A percentile compares a stretch with the other conserved stretches of the same genome.
These are phyloP conservation scores for Isatis lusitanica DNA, from an alignment of 441 rosid genomes.

Conservation along the genomic window DNA sequence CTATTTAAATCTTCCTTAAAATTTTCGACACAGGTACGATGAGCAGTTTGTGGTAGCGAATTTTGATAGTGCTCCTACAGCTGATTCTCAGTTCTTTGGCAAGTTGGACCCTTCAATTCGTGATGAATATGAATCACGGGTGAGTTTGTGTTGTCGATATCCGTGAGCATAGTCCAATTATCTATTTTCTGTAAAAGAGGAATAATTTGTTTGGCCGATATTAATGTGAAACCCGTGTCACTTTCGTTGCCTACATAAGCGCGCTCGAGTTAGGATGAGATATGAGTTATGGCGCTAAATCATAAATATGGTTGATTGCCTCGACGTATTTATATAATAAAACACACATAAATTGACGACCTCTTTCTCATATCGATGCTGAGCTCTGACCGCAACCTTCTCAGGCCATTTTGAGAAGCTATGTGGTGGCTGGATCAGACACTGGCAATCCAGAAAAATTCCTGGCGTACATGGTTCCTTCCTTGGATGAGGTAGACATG, in stretches of 20 bases:
- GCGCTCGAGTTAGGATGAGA: not conserved
- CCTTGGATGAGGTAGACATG: constrained; percentile 69
- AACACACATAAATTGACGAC: not conserved
- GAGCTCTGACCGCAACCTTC: constrained; percentile 19
- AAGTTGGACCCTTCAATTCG: constrained; percentile 68
- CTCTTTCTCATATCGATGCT: constrained; percentile 8
- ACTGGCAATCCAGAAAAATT: constrained; percentile 74
- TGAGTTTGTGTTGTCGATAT: constrained; percentile 35
- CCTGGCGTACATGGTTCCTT: constrained; percentile 91
- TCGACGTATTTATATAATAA: not conserved
- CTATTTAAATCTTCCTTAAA: not conserved
- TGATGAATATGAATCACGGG: constrained; percentile 85
- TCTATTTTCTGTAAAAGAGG: not conserved
- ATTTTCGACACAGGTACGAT: constrained; percentile 55
- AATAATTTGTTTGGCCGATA: constrained; percentile 6
- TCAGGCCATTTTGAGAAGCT: constrained; percentile 96
- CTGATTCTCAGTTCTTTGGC: constrained; percentile 72
- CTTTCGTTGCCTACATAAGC: constrained; percentile 3
- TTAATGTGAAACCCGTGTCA: not conserved
- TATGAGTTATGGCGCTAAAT: not conserved
- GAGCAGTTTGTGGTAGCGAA: constrained; percentile 78
- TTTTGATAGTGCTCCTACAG: constrained; percentile 89
- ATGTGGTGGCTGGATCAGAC: constrained; percentile 70
- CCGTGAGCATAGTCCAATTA: constrained; percentile 4
- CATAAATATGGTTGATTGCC: not conserved